These are phyloP conservation scores for Lipomyces sp. DNA, from an alignment of 805 yeast genomes.

Conservation along the genomic window DNA sequence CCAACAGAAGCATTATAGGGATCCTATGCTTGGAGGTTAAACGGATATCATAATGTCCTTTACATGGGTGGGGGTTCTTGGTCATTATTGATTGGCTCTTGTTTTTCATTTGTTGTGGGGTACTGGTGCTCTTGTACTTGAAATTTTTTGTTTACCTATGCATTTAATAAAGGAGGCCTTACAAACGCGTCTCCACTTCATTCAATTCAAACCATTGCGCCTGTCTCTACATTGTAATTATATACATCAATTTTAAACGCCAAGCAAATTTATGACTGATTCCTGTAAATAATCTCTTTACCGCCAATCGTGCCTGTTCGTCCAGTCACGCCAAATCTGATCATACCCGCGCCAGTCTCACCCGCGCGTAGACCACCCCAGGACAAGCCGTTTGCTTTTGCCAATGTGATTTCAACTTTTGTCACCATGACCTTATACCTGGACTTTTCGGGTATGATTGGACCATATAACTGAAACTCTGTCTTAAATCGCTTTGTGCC, in stretches of 20 bases:
- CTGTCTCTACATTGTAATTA: neutral
- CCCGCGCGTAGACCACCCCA: constrained; percentile 40
- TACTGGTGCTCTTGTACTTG: neutral
- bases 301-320: constrained; percentile 41
- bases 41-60: neutral
- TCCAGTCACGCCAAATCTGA: constrained; percentile 40
- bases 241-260: constrained; percentile 4
- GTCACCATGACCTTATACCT: constrained; percentile 38
- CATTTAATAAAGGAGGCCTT: constrained; percentile 3
- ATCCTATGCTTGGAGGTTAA: constrained; percentile 57
- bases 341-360: constrained; percentile 41
- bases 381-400: constrained; percentile 37
- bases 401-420: constrained; percentile 38
- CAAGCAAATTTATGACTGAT: constrained; percentile 26
- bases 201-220: neutral
- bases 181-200: neutral
- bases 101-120: neutral
- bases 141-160: neutral
- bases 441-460: constrained; percentile 39
- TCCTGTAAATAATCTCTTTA: constrained; percentile 34
- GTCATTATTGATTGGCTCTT: neutral
- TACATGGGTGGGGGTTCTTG: neutral
- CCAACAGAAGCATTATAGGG: constrained; percentile 84
- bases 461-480: constrained; percentile 36
- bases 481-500: constrained; percentile 36